phyloP scores from a whole-genome alignment of 1,139 yeast genomes.

The Eremothecium gossypii region DNA sequence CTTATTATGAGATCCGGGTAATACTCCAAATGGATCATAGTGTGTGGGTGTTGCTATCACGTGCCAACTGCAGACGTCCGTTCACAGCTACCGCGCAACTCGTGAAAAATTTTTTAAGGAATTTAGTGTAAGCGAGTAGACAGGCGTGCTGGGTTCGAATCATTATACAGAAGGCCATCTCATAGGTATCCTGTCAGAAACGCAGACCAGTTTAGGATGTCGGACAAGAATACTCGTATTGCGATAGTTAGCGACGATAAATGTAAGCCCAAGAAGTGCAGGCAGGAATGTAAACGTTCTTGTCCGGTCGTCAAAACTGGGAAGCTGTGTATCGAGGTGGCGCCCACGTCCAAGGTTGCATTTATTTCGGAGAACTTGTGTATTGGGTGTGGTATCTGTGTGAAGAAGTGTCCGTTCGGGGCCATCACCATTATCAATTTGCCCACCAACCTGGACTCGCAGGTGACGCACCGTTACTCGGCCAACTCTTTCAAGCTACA shows the following conservation, averaged over 20 bases:
- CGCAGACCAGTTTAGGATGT: conserved; percentile 31
- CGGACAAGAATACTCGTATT: conserved; percentile 68
- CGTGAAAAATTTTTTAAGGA: no score
- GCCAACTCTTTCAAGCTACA: conserved; percentile 97
- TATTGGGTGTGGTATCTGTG: conserved; percentile 99
- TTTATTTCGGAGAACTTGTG: conserved; percentile 92
- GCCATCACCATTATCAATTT: conserved; percentile 91
- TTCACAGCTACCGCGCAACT: no score
- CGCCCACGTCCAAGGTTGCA: conserved; percentile 84
- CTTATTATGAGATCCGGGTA: no score
- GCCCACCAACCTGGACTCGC: conserved; percentile 87
- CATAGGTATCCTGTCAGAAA: not conserved
- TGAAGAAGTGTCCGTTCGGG: conserved; percentile 94
- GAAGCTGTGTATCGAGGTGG: conserved; percentile 91
- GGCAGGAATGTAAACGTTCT: conserved; percentile 92
- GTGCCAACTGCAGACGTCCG: no score
- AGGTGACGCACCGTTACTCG: conserved; percentile 93
- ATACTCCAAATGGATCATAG: no score
- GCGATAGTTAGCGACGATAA: conserved; percentile 90
- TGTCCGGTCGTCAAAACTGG: conserved; percentile 99
- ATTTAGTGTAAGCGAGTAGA: not conserved
- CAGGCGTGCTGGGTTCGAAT: not conserved
- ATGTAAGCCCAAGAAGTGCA: conserved; percentile 97
- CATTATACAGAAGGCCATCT: not conserved
- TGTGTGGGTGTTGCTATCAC: no score